Conservation (phyloP, 768 basidiomycete genomes). For the Suillus bovinus region DNA sequence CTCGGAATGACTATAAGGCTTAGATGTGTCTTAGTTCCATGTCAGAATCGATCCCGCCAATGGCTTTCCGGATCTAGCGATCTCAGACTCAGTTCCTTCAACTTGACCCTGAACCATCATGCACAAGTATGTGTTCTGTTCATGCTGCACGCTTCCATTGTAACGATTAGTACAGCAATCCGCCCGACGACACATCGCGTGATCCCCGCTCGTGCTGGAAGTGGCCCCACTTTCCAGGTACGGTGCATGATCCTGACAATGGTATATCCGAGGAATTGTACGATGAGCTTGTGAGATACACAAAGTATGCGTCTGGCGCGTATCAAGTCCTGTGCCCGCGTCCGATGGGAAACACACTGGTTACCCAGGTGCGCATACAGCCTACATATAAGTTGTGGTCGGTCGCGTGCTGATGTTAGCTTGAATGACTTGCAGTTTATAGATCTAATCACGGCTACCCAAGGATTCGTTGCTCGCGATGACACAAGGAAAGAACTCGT, state of each 20-base stretch:
- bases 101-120: conserved; percentile 5
- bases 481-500: conserved; percentile 42
- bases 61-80: background rate
- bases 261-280: conserved; percentile 40
- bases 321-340: conserved; percentile 47
- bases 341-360: conserved; percentile 48
- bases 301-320: conserved; percentile 51
- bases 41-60: background rate
- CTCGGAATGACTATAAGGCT: background rate
- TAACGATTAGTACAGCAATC: background rate
- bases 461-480: conserved; percentile 48
- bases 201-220: conserved; percentile 6
- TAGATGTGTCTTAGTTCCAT: background rate
- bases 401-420: conserved; percentile 5
- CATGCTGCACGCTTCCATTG: background rate
- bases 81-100: background rate
- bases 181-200: background rate
- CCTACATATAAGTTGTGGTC: too few relatives aligned
- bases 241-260: conserved; percentile 18
- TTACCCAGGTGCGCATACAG: conserved; percentile 41
- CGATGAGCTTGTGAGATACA: conserved; percentile 43
- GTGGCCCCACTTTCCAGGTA: conserved; percentile 28
- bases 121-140: conserved; percentile 1
- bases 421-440: conserved; percentile 31
- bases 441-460: conserved; percentile 37